Base-by-base conservation (phyloP, 116 monocot genomes). In the Phalaenopsis hybrid region DNA sequence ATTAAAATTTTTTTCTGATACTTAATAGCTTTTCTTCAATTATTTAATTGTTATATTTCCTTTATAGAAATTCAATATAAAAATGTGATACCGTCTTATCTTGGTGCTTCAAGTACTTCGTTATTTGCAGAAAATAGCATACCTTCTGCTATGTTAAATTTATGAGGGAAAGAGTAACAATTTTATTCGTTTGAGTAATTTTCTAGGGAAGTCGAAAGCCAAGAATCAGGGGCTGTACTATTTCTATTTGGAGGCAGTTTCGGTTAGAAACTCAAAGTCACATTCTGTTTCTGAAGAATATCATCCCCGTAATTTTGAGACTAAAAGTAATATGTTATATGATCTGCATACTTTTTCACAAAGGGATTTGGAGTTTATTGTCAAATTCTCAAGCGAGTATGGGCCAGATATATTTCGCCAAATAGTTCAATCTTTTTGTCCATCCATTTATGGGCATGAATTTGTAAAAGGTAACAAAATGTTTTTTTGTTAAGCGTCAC, bases 381-480 rank as follows among this genome's bases (percentile, higher is more conserved):
- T 90, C 20, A 98, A 98, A 68, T 98, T 93, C 82, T 92, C 83
- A 10, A 89, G 92, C 80, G 95, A 95, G 83, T 83, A 95, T 86
- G 89, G 95, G 57, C 85, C 88, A 79, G 95, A 98, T 87, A 80
- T 91, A 80, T 95, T 98, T 78, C 98, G 95, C 49, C 98, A 93
- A 81, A 84, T 95, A 78, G 80, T 98, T 85, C 98, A 98, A 10
- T 98, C 98, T 20, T 85, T 98, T 28, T 98, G 98, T 75, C 98
- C 95, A 33, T 95, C 98, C 44, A 98, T 98, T 73, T 98, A 98
- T 92, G 98, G 98, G 6, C 98, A 98, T 86, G 95, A 95, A 85
- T 93, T 95, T 86, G 98, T 98, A 16, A 98, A 98, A 95, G 98
- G 98, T 98, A 46, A 9, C 25, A 20, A 20, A 44, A 8, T 17